Base-by-base conservation (phyloP, 306 rosid species). In the Myrica gale region DNA sequence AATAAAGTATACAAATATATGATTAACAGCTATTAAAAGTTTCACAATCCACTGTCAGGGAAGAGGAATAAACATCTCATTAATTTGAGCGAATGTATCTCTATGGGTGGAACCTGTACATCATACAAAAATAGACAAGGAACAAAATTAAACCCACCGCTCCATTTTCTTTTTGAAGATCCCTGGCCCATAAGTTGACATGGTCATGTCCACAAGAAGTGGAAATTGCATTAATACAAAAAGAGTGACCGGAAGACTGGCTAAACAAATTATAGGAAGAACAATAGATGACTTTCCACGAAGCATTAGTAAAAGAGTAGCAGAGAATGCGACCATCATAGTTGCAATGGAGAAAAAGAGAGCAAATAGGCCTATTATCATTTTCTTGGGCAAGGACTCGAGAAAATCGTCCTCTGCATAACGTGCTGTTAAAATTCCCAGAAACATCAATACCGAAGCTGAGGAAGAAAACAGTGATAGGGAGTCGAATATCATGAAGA, bases 311-410 rank as follows among this genome's bases (percentile, higher is more conserved):
- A 19, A 19, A 55, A 55, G 26, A 19, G 61, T 0, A 19, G 5
- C 10, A 55, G 5, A 55, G 19, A 55, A 55, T 1, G 32, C 4
- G 19, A 55, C 19, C 61, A 55, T 55, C 61, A 55, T 55, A 3
- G 13, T 6, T 55, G 32, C 61, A 57, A 75, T 32, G 13, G 80
- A 81, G 20, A 70, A 12, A 1, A 63, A 70, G 19, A 81, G 80
- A 5, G 32, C 3, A 13, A 0, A 0, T 1, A 81, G 63, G 1
- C 62, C 80, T 0, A 8, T 3, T 2, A 69, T 0, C 45, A 80
- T 17, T 50, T 58, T 80, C 10, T 0, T 5, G 0, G 83, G 76
- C 43, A 80, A 41, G 0, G 4, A 20, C 1, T 0, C 0, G 6
- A 41, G 57, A 19, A 80, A 74, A 0, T 75, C 76, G 1, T 1